These are phyloP conservation scores for Lactifluus hygrophoroides DNA, from an alignment of 768 basidiomycete genomes.

Conservation along the genomic window DNA sequence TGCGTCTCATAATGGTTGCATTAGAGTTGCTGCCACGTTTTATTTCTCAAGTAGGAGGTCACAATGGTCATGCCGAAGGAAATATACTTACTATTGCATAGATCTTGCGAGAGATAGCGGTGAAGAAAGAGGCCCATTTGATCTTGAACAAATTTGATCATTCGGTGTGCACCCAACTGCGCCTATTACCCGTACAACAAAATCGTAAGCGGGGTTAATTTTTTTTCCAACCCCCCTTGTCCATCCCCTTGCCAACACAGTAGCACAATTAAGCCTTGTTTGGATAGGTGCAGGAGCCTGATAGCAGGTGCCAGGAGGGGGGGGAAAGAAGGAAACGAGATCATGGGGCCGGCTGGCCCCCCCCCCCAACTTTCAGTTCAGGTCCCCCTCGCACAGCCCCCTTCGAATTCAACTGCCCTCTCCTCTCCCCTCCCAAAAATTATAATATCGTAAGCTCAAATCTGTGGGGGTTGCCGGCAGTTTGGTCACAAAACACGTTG, in stretches of 20 bases:
- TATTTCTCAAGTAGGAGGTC: no score
- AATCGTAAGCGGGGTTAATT: no score
- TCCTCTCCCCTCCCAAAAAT: neutral
- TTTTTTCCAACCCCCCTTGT: neutral
- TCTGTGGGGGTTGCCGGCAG: neutral
- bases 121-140: neutral
- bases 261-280: slow-evolving; percentile 13
- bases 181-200: neutral
- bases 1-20: no score
- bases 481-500: slow-evolving; percentile 1
- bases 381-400: neutral
- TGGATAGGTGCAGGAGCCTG: neutral
- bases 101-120: neutral
- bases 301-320: neutral
- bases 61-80: no score
- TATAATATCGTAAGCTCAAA: neutral
- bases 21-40: no score
- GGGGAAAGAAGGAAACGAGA: neutral
- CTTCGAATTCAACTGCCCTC: neutral
- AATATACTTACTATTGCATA: no score
- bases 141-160: neutral
- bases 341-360: no score
- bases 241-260: slow-evolving; percentile 16
- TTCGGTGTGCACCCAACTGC: neutral
- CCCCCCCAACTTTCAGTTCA: no score